Percentiles rank a stretch among this genome's conserved stretches.
Conservation (phyloP, 1,284 basidiomycete genomes). For the Gymnopus androsaceus region DNA sequence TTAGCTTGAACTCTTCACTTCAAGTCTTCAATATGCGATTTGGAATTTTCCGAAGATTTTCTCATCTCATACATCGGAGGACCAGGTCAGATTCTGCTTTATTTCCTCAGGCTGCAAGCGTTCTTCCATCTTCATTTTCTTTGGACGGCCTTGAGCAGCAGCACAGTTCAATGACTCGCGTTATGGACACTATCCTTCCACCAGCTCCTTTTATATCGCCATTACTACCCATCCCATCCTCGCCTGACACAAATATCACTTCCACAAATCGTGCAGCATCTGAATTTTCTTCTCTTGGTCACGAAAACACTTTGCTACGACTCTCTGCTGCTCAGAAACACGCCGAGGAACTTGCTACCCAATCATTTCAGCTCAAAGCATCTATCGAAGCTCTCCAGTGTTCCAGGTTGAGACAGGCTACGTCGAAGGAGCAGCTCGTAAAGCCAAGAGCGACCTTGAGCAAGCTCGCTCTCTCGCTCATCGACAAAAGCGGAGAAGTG, state of each 20-base stretch:
- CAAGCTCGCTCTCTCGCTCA: conserved; percentile 3
- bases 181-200: conserved; percentile 7
- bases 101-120: neutral
- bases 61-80: conserved; percentile 13
- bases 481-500: conserved; percentile 6
- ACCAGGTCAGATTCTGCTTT: conserved; percentile 13
- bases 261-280: neutral
- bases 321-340: conserved; percentile 4
- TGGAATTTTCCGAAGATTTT: conserved; percentile 9
- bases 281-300: neutral
- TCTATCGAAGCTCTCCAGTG: conserved; percentile 11
- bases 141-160: neutral
- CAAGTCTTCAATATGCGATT: neutral
- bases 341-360: neutral
- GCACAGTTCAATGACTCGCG: neutral
- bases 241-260: neutral
- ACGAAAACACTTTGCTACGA: neutral
- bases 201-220: conserved; percentile 9
- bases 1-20: neutral
- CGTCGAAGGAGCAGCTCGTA: neutral
- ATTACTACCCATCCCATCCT: neutral
- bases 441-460: conserved; percentile 5
- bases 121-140: conserved; percentile 2
- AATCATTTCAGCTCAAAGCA: conserved; percentile 2
- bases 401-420: neutral